Evolutionary conservation across 176 grass and related monocot genomes (phyloP).

Genomic region (Cenchrus purpureus): DNA sequence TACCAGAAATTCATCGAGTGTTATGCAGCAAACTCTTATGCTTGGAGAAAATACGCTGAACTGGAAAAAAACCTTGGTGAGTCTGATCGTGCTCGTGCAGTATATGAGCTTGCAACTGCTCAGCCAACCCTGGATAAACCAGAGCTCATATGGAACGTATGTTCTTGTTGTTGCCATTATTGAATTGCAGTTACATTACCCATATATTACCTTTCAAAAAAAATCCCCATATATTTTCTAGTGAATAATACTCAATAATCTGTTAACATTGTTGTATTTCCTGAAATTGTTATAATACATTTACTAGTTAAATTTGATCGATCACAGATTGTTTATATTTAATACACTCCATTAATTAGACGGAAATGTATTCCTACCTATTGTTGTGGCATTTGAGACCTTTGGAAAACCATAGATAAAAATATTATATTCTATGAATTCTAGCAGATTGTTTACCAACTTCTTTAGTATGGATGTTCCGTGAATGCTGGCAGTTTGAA

Average conservation of each 20-base stretch:
- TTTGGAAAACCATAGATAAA: neutral
- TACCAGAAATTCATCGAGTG: conserved; percentile 86
- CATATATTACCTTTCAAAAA: neutral
- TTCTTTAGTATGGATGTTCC: neutral
- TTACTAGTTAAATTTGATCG: neutral
- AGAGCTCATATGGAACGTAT: conserved; percentile 78
- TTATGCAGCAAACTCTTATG: conserved; percentile 70
- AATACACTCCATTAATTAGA: neutral
- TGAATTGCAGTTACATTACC: neutral
- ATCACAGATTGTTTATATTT: neutral
- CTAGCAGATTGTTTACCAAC: neutral
- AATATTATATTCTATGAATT: neutral
- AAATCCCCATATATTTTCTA: too few relatives aligned
- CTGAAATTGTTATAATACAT: neutral
- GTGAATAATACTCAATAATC: too few relatives aligned
- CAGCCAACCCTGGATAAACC: conserved; percentile 80
- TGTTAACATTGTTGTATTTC: neutral
- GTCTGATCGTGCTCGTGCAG: conserved; percentile 65
- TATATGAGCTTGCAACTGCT: conserved; percentile 80
- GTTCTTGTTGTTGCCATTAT: conserved; percentile 3
- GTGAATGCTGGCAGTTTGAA: neutral
- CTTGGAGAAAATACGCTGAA: conserved; percentile 83
- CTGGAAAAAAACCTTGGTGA: conserved; percentile 73
- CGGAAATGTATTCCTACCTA: neutral
- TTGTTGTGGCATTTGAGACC: neutral